Evolutionary conservation across 768 basidiomycete genomes (phyloP).

Genomic region (Naganishia vishniacii): DNA sequence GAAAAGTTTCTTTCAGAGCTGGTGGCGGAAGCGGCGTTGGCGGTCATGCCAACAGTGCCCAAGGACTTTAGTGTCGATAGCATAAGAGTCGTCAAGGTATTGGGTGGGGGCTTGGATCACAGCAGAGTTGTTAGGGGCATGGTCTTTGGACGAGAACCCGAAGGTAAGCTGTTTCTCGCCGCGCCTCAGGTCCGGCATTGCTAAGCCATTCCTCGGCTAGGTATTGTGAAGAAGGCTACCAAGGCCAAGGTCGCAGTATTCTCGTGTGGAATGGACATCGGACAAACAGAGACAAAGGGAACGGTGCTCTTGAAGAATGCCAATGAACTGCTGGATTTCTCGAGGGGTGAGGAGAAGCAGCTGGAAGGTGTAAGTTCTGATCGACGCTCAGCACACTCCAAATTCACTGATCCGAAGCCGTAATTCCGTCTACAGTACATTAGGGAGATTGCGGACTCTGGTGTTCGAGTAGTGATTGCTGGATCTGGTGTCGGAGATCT

Average conservation of each 20-base stretch:
- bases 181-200: neutral
- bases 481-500: constrained; percentile 92
- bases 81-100: constrained; percentile 95
- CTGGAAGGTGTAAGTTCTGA: constrained; percentile 66
- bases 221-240: constrained; percentile 70
- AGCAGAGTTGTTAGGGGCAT: constrained; percentile 92
- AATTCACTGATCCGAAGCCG: neutral
- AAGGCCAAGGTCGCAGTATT: constrained; percentile 93
- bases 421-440: constrained; percentile 64
- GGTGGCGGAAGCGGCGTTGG: constrained; percentile 86
- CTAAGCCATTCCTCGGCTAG: constrained; percentile 49
- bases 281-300: constrained; percentile 98
- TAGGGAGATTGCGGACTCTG: constrained; percentile 93
- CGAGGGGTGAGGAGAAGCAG: constrained; percentile 90
- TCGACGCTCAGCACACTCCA: neutral
- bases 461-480: constrained; percentile 87
- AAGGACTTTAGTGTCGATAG: constrained; percentile 97
- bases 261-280: constrained; percentile 83
- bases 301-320: constrained; percentile 93
- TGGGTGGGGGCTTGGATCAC: constrained; percentile 79
- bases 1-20: constrained; percentile 75
- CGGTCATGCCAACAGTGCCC: constrained; percentile 71
- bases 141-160: constrained; percentile 95
- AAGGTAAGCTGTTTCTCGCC: constrained; percentile 58
- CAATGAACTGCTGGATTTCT: constrained; percentile 95